phyloP scores from a whole-genome alignment of 352 stramenopile species.

The Globisporangium cystogenes region DNA sequence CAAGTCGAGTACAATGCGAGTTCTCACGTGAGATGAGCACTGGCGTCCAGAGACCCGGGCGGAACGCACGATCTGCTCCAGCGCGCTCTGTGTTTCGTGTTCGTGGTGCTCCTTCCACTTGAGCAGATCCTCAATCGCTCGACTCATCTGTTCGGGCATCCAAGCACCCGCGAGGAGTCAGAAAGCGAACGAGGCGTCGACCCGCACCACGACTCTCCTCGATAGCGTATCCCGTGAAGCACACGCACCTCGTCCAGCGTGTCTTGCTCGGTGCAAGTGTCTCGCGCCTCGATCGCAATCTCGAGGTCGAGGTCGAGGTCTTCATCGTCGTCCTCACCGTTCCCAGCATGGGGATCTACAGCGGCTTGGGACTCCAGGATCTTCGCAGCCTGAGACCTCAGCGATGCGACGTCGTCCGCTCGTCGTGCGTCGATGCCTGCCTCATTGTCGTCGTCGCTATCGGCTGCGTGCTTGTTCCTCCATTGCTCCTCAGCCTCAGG shows the following conservation, averaged over 20 bases:
- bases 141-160: slow-evolving; percentile 28
- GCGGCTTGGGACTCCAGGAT: neutral
- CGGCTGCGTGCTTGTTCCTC: no score
- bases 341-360: neutral
- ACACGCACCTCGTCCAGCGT: slow-evolving; percentile 31
- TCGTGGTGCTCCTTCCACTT: slow-evolving; percentile 32
- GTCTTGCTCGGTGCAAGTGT: slow-evolving; percentile 23
- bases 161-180: no score
- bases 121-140: slow-evolving; percentile 30
- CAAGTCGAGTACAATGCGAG: neutral
- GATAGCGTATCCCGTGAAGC: neutral
- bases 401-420: neutral
- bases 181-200: no score
- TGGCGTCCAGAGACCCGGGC: neutral
- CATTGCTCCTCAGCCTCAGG: neutral
- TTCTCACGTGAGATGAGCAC: no score
- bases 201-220: no score
- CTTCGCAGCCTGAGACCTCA: neutral
- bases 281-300: slow-evolving; percentile 25
- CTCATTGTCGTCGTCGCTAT: no score
- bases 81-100: slow-evolving; percentile 17
- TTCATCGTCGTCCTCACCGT: slow-evolving; percentile 12
- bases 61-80: slow-evolving; percentile 23
- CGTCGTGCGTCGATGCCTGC: no score
- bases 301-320: slow-evolving; percentile 36